phyloP scores from a whole-genome alignment of 371 early-diverging fungal species.

The Mucor racemosus region DNA sequence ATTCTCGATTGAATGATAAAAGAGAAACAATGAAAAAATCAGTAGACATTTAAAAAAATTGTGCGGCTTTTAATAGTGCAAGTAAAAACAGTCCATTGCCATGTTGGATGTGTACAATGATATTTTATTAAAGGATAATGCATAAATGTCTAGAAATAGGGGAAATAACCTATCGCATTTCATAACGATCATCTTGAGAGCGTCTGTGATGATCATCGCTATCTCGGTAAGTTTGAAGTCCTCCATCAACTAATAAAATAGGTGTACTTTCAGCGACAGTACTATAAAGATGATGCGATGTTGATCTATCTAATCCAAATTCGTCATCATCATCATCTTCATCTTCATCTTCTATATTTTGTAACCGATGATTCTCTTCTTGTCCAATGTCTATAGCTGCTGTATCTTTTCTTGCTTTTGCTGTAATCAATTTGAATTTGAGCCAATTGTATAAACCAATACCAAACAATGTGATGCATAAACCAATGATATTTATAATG shows the following conservation, averaged over 20 bases:
- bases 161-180: conserved; percentile 22
- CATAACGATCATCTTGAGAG: conserved; percentile 28
- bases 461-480: conserved; percentile 73
- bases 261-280: conserved; percentile 58
- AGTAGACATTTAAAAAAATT: conserved; percentile 9
- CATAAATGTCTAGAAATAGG: background rate
- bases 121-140: background rate
- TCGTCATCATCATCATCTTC: conserved; percentile 10
- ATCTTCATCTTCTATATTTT: background rate
- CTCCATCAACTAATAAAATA: conserved; percentile 47
- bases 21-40: background rate
- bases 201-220: conserved; percentile 22
- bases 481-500: conserved; percentile 66
- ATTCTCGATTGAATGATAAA: conserved; percentile 2
- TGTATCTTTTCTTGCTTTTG: conserved; percentile 20
- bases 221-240: conserved; percentile 33
- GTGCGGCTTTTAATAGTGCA: conserved; percentile 11
- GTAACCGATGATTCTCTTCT: background rate
- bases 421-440: conserved; percentile 36
- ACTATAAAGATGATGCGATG: conserved; percentile 37
- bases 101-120: background rate
- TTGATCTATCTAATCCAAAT: background rate
- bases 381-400: conserved; percentile 2
- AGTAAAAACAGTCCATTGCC: conserved; percentile 3
- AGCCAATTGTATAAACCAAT: conserved; percentile 72